phyloP scores from a whole-genome alignment of 2,329 filamentous ascomycete genomes.

The Didymella sp. region DNA sequence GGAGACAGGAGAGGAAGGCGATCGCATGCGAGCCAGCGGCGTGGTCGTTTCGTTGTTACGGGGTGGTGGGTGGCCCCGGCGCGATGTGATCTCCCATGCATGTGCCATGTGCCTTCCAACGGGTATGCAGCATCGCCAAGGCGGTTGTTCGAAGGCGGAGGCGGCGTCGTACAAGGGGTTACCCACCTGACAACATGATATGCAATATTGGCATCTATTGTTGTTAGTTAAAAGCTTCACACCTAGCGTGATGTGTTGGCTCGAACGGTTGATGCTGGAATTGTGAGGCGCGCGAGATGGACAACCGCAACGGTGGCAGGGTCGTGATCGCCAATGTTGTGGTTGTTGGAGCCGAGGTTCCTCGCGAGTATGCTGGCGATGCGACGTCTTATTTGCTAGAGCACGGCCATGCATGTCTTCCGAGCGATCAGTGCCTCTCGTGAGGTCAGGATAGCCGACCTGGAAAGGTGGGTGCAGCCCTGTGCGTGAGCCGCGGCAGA shows the following conservation, averaged over 20 bases:
- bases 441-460: slow-evolving; percentile 16
- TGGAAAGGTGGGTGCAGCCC: slow-evolving; percentile 11
- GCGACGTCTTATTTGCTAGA: slow-evolving; percentile 9
- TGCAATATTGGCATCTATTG: slow-evolving; percentile 2
- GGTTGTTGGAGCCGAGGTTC: slow-evolving; percentile 5
- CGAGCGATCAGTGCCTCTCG: slow-evolving; percentile 11
- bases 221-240: neutral
- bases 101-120: slow-evolving; percentile 15
- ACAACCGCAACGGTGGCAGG: slow-evolving; percentile 1
- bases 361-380: slow-evolving; percentile 1
- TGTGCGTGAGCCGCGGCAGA: slow-evolving; percentile 12
- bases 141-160: slow-evolving; percentile 8
- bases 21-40: slow-evolving; percentile 13
- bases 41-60: slow-evolving; percentile 2
- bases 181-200: slow-evolving; percentile 2
- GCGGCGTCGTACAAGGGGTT: slow-evolving; percentile 13
- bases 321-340: neutral
- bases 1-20: neutral
- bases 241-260: slow-evolving; percentile 2
- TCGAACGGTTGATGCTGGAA: neutral
- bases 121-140: slow-evolving; percentile 17
- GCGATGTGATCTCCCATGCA: slow-evolving; percentile 16
- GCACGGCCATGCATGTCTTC: slow-evolving; percentile 8
- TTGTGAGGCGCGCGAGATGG: slow-evolving; percentile 8
- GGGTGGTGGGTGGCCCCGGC: slow-evolving; percentile 3